phyloP scores from a whole-genome alignment of 805 yeast genomes.

The Groenewaldozyma tartarivorans region DNA sequence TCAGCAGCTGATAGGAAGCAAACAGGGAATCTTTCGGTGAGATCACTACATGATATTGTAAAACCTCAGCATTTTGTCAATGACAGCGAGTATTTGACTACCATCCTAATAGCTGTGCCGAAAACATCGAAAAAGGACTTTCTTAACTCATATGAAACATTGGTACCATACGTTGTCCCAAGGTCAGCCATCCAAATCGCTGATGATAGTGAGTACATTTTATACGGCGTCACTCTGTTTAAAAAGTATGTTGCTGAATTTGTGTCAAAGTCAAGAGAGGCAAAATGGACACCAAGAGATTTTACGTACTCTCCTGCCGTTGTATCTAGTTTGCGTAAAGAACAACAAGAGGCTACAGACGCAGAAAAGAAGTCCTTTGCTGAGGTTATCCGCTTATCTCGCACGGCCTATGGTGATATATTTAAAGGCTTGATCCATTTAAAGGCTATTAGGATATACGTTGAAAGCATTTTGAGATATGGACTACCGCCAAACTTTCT shows the following conservation, averaged over 20 bases:
- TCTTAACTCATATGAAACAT: conserved; percentile 60
- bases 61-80: conserved; percentile 73
- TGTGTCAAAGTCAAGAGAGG: conserved; percentile 63
- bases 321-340: conserved; percentile 63
- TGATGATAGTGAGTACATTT: conserved; percentile 60
- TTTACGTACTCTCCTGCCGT: conserved; percentile 74
- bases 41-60: conserved; percentile 84
- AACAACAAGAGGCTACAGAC: conserved; percentile 65
- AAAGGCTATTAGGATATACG: conserved; percentile 77
- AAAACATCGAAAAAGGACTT: conserved; percentile 51
- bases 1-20: conserved; percentile 86
- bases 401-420: conserved; percentile 84
- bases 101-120: conserved; percentile 86
- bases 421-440: conserved; percentile 84
- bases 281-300: conserved; percentile 87
- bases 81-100: conserved; percentile 76
- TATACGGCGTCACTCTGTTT: conserved; percentile 77
- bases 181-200: conserved; percentile 68
- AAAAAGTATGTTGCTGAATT: conserved; percentile 70
- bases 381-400: conserved; percentile 74
- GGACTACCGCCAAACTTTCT: conserved; percentile 93
- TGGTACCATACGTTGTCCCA: conserved; percentile 80
- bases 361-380: conserved; percentile 59
- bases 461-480: conserved; percentile 88
- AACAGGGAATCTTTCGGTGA: conserved; percentile 86